phyloP scores from a whole-genome alignment of 192 early-diverging fungal species.

The Phlyctochytrium bullatum region DNA sequence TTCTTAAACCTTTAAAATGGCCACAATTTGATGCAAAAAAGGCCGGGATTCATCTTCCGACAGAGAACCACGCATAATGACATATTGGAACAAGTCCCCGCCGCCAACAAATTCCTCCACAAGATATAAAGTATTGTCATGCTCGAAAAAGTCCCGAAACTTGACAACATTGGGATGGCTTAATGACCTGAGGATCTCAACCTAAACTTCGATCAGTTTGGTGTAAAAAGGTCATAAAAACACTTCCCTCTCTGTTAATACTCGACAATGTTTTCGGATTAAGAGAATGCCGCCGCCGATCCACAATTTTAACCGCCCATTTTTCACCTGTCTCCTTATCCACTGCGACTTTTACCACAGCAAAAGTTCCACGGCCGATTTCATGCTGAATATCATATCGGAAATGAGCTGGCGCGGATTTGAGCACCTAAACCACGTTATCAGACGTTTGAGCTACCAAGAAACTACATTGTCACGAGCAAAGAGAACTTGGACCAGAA shows the following conservation, averaged over 20 bases:
- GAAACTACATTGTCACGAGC: neutral
- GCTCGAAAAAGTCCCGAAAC: conserved; percentile 28
- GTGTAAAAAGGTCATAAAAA: conserved; percentile 16
- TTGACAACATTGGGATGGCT: conserved; percentile 29
- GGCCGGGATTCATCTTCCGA: conserved; percentile 13
- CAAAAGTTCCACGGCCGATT: conserved; percentile 32
- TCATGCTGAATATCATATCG: conserved; percentile 15
- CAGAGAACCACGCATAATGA: conserved; percentile 6
- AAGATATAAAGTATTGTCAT: conserved; percentile 16
- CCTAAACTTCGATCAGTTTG: conserved; percentile 18
- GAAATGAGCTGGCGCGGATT: neutral
- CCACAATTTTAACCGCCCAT: conserved; percentile 37
- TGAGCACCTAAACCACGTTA: neutral
- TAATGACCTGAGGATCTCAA: conserved; percentile 22
- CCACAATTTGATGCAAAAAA: conserved; percentile 34
- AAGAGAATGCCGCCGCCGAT: conserved; percentile 20
- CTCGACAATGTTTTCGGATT: conserved; percentile 32
- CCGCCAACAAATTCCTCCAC: conserved; percentile 30
- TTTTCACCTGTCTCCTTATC: conserved; percentile 26
- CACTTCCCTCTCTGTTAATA: no score
- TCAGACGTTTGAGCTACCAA: neutral
- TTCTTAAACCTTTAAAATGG: conserved; percentile 18
- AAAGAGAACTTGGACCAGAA: conserved; percentile 12
- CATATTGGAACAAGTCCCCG: conserved; percentile 31
- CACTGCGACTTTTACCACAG: conserved; percentile 25